Percentiles rank a stretch among this genome's conserved stretches.
Conservation (phyloP, 2,329 filamentous ascomycete species). For the Fragosphaeria purpurea region DNA sequence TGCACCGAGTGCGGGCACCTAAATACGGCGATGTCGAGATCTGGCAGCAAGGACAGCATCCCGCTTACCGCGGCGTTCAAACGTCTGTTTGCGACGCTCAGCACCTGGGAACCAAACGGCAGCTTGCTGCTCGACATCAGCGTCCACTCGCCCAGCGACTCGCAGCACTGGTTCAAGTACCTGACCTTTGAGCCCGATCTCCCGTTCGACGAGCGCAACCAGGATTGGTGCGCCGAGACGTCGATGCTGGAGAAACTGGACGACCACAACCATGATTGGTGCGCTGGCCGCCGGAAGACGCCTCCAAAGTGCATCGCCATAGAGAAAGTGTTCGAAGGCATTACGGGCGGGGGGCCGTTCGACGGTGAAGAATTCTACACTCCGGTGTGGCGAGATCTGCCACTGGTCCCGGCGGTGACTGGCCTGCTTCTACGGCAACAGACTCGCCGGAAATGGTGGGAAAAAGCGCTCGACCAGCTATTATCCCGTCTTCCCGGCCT, state of each 20-base stretch:
- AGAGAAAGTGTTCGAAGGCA: conserved; percentile 14
- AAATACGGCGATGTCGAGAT: conserved; percentile 7
- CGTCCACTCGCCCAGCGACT: conserved; percentile 21
- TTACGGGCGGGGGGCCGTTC: conserved; percentile 16
- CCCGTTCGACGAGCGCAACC: background rate
- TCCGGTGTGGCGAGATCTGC: conserved; percentile 18
- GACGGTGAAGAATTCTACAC: conserved; percentile 13
- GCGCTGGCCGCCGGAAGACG: conserved; percentile 12
- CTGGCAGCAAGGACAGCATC: background rate
- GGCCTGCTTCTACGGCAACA: conserved; percentile 23
- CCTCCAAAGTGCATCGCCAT: conserved; percentile 12
- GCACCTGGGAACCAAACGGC: conserved; percentile 17
- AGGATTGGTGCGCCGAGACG: conserved; percentile 5
- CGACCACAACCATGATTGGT: conserved; percentile 16
- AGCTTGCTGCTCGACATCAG: conserved; percentile 22
- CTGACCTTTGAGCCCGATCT: conserved; percentile 19
- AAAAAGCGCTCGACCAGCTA: conserved; percentile 18
- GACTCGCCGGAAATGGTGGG: conserved; percentile 22
- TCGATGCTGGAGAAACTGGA: background rate
- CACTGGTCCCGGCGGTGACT: conserved; percentile 19
- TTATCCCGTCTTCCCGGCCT: conserved; percentile 21
- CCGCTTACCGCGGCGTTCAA: conserved; percentile 13
- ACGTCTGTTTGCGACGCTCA: conserved; percentile 18
- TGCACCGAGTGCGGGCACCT: conserved; percentile 14
- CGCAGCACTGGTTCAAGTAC: conserved; percentile 21